phyloP scores from a whole-genome alignment of 202 grass and related monocot species.

The Schoenoplectus triqueter region DNA sequence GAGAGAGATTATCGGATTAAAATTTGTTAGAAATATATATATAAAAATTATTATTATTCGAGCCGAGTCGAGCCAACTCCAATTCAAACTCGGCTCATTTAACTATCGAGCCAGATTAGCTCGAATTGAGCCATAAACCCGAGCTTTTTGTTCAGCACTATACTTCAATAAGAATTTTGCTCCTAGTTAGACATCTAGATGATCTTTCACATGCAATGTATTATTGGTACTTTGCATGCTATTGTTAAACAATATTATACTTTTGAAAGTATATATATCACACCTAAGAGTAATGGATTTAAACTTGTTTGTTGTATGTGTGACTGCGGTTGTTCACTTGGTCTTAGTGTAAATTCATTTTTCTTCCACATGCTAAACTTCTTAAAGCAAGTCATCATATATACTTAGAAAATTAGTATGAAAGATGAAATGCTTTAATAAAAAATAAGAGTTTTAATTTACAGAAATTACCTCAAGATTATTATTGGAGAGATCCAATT shows the following conservation, averaged over 20 bases:
- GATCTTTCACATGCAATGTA: constrained; percentile 28
- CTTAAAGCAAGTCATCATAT: background rate
- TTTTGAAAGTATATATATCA: constrained; percentile 1
- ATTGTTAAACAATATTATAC: background rate
- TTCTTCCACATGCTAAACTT: background rate
- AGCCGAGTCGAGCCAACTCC: no score
- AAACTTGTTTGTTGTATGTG: background rate
- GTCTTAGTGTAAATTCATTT: background rate
- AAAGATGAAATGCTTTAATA: constrained; percentile 1
- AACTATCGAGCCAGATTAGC: no score
- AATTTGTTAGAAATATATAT: no score
- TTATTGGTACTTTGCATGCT: background rate
- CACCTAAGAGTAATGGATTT: background rate
- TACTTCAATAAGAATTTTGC: background rate
- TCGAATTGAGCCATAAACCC: no score
- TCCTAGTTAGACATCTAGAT: background rate
- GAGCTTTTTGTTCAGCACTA: no score
- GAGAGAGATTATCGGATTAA: no score
- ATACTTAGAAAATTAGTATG: background rate
- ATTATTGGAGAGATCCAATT: constrained; percentile 93
- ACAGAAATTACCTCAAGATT: constrained; percentile 66
- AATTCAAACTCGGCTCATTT: no score
- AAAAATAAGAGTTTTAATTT: constrained; percentile 6
- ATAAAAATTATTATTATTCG: no score
- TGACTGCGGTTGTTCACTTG: background rate